phyloP scores from a whole-genome alignment of 768 basidiomycete genomes.

The Dentipellis fragilis region DNA sequence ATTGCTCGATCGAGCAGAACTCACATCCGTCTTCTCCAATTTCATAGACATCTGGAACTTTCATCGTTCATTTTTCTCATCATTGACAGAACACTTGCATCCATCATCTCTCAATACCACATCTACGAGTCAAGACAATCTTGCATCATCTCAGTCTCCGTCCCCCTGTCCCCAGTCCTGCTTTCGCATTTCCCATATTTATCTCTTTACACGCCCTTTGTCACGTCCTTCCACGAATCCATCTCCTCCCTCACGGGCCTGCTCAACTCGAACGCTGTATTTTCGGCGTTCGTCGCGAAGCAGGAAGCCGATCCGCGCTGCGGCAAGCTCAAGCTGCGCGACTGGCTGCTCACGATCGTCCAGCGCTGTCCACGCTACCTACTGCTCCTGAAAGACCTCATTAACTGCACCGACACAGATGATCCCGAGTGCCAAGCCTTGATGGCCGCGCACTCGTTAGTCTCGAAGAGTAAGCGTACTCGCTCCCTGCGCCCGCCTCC shows the following conservation, averaged over 20 bases:
- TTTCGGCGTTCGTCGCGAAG: constrained; percentile 50
- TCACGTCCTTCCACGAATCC: constrained; percentile 66
- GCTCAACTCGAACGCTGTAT: constrained; percentile 42
- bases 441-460: constrained; percentile 47
- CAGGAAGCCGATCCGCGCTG: constrained; percentile 66
- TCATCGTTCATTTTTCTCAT: constrained; percentile 63
- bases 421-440: constrained; percentile 62
- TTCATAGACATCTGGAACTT: constrained; percentile 90
- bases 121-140: background rate
- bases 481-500: background rate
- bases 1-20: constrained; percentile 55
- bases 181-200: constrained; percentile 82
- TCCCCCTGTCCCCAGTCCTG: constrained; percentile 47
- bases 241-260: constrained; percentile 48
- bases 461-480: constrained; percentile 58
- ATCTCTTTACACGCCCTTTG: constrained; percentile 78
- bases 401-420: constrained; percentile 50
- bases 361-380: constrained; percentile 85
- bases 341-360: constrained; percentile 81
- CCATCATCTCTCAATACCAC: background rate
- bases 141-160: background rate
- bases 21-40: constrained; percentile 75
- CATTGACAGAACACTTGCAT: constrained; percentile 39
- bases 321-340: constrained; percentile 64
- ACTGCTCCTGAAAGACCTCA: constrained; percentile 73